These are phyloP conservation scores for Elongisporangium undulatum DNA, from an alignment of 352 stramenopile species.

Conservation along the genomic window DNA sequence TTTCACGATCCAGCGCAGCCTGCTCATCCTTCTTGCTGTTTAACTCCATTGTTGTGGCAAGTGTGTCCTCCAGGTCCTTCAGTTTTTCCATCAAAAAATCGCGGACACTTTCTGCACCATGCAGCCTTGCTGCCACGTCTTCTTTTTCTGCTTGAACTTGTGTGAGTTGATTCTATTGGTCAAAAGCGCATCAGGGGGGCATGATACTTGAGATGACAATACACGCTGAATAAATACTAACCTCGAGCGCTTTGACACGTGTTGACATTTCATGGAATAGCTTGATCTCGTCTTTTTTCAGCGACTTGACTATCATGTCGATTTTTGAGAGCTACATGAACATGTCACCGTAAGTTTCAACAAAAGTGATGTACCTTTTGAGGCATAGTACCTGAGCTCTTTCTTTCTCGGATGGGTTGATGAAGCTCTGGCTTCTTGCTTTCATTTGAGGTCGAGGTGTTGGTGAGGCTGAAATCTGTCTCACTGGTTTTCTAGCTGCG, in stretches of 20 bases:
- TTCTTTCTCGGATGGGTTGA: constrained; percentile 32
- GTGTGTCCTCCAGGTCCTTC: constrained; percentile 65
- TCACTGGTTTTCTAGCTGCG: constrained; percentile 5
- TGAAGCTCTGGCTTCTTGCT: constrained; percentile 28
- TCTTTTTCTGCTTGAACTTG: constrained; percentile 77
- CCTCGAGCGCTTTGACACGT: constrained; percentile 67
- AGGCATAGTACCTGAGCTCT: constrained; percentile 15
- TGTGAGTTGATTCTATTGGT: constrained; percentile 37
- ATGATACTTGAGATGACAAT: too few relatives aligned
- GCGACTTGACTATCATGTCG: constrained; percentile 70
- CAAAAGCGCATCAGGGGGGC: too few relatives aligned
- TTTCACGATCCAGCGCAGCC: constrained; percentile 63
- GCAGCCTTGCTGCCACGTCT: constrained; percentile 58
- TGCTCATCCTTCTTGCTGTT: constrained; percentile 65
- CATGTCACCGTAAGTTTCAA: neutral
- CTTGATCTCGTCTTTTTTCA: constrained; percentile 85
- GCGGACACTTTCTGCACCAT: constrained; percentile 73
- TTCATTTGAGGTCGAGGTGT: constrained; percentile 14
- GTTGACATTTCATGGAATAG: constrained; percentile 82
- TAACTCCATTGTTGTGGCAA: constrained; percentile 48
- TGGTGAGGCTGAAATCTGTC: constrained; percentile 11
- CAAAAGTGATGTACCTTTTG: neutral
- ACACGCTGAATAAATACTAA: constrained; percentile 10
- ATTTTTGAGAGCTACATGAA: constrained; percentile 52
- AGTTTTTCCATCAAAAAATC: constrained; percentile 86